Evolutionary conservation across 257 asterid species (phyloP).

Genomic region (Cordia subcordata): DNA sequence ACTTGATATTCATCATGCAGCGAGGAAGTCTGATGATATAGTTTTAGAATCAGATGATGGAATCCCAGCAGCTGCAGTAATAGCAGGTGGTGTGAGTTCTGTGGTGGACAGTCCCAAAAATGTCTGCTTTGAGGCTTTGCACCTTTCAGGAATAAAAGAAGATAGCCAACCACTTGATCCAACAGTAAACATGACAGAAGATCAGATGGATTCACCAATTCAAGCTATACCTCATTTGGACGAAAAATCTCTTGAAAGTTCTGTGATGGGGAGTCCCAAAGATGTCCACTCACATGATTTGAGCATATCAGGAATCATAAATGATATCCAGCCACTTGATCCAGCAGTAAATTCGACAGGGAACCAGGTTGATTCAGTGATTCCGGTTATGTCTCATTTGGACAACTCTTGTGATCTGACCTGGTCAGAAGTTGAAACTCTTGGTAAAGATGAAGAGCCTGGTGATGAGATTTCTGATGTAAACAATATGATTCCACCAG

Average conservation of each 20-base stretch:
- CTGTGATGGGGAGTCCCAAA: too few species aligned
- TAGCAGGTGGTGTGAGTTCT: neutral
- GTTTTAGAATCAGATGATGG: constrained; percentile 5
- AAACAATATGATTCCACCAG: constrained; percentile 18
- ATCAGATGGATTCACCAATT: too few species aligned
- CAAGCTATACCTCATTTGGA: too few species aligned
- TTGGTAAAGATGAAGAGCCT: neutral
- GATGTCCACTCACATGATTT: too few species aligned
- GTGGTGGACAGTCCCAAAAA: neutral
- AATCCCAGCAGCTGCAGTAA: neutral
- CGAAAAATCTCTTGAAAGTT: too few species aligned
- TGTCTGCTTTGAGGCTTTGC: neutral
- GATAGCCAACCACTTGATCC: too few species aligned
- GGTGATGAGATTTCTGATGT: constrained; percentile 4
- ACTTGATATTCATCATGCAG: neutral
- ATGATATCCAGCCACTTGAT: constrained; percentile 6
- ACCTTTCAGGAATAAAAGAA: too few species aligned
- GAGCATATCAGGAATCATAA: constrained; percentile 1
- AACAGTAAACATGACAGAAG: too few species aligned
- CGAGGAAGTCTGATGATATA: neutral
- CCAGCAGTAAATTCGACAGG: neutral
- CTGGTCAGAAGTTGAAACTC: constrained; percentile 6
- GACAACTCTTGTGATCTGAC: neutral
- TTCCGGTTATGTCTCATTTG: neutral
- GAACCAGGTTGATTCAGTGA: neutral